These are phyloP conservation scores for Quercus phellos DNA, from an alignment of 331 rosid genomes.

Conservation along the genomic window DNA sequence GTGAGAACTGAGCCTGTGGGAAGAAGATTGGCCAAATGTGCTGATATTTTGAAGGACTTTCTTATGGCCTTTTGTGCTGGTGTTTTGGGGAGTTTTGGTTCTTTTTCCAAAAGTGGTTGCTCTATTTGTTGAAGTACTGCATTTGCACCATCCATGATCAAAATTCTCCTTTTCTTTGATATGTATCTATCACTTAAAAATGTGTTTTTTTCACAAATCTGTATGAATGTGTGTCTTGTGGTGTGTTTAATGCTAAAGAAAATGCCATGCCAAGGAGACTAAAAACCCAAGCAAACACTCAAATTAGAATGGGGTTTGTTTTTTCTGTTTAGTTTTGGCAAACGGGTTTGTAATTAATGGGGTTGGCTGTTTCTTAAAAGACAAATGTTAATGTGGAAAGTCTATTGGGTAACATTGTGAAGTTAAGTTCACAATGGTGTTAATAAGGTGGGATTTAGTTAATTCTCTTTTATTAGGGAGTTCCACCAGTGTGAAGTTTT, in stretches of 20 bases:
- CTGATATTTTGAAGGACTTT: constrained; percentile 66
- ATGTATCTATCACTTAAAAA: not conserved
- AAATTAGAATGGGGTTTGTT: not conserved
- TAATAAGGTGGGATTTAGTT: not conserved
- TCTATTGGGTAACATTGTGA: not conserved
- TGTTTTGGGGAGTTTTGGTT: constrained; percentile 38
- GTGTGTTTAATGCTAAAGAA: not conserved
- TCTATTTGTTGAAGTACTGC: not conserved
- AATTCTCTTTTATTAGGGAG: not conserved
- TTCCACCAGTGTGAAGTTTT: not conserved
- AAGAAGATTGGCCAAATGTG: constrained; percentile 63
- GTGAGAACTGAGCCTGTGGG: constrained; percentile 72
- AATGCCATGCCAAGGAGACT: not conserved
- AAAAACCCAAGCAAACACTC: not conserved
- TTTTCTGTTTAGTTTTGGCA: not conserved
- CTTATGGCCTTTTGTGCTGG: constrained; percentile 50
- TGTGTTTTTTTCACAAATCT: not conserved
- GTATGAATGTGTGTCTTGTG: not conserved
- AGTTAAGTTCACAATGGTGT: not conserved
- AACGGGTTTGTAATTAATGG: not conserved
- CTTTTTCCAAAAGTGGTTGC: constrained; percentile 37
- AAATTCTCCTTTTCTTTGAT: not conserved
- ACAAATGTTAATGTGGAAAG: not conserved
- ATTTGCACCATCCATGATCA: constrained; percentile 20
- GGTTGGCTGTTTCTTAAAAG: not conserved